Conservation (phyloP, 2,329 filamentous ascomycete species). For the Lasiodiplodia sp. region DNA sequence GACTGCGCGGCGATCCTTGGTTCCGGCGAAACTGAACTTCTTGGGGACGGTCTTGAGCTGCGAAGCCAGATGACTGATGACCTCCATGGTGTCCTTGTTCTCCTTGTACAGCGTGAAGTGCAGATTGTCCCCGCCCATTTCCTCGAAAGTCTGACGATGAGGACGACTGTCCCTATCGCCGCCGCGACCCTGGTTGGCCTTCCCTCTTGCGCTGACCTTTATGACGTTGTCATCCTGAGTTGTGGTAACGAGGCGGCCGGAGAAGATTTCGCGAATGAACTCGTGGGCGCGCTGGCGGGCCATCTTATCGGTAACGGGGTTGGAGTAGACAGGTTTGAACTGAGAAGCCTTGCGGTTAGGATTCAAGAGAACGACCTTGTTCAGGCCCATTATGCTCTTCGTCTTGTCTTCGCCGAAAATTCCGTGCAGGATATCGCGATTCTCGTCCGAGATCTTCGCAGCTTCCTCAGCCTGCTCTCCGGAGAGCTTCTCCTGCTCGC, state of each 20-base stretch:
- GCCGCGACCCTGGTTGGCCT: background rate
- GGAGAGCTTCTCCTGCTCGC: constrained; percentile 30
- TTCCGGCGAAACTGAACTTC: constrained; percentile 85
- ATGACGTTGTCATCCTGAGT: constrained; percentile 76
- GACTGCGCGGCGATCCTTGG: constrained; percentile 87
- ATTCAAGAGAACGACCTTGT: constrained; percentile 60
- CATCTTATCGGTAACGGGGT: constrained; percentile 66
- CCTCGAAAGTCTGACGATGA: constrained; percentile 58
- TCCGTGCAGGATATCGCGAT: constrained; percentile 46
- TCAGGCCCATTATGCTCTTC: constrained; percentile 61
- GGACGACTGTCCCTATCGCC: background rate
- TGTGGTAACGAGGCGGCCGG: constrained; percentile 76
- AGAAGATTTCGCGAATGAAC: constrained; percentile 78
- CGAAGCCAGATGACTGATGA: constrained; percentile 77
- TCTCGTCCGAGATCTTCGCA: constrained; percentile 46
- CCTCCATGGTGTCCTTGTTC: constrained; percentile 96
- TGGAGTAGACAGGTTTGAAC: constrained; percentile 61
- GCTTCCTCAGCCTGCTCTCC: constrained; percentile 29
- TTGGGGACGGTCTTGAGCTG: constrained; percentile 73
- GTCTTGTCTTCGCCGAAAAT: constrained; percentile 62
- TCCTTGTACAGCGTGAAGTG: constrained; percentile 96
- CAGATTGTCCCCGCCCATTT: constrained; percentile 78
- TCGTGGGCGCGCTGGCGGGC: constrained; percentile 69
- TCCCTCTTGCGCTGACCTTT: constrained; percentile 58
- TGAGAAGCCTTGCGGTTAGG: constrained; percentile 64